These are phyloP conservation scores for Euphorbia lathyris DNA, from an alignment of 345 rosid genomes.

Conservation along the genomic window DNA sequence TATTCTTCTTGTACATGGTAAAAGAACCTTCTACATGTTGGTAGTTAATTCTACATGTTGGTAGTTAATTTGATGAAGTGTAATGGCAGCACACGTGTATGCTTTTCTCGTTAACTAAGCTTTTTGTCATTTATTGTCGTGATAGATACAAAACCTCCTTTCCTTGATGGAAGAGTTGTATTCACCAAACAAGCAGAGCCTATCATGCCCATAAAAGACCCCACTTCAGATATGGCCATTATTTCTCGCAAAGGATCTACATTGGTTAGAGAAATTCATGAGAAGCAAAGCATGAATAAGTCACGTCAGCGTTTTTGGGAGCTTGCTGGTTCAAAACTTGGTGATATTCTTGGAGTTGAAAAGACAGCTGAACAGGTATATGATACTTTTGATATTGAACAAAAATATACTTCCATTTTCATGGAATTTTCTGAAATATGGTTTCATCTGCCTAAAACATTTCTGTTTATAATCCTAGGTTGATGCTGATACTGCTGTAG, in stretches of 20 bases:
- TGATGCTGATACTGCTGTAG: slow-evolving; percentile 92
- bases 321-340: slow-evolving; percentile 96
- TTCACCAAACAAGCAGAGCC: slow-evolving; percentile 98
- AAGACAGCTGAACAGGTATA: slow-evolving; percentile 83
- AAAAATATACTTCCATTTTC: neutral
- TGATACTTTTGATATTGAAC: neutral
- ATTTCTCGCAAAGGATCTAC: slow-evolving; percentile 91
- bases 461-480: slow-evolving; percentile 40
- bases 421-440: neutral
- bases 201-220: slow-evolving; percentile 94
- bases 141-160: slow-evolving; percentile 94
- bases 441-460: slow-evolving; percentile 1
- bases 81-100: slow-evolving; percentile 86
- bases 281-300: slow-evolving; percentile 85
- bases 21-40: slow-evolving; percentile 26
- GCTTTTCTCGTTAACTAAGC: neutral
- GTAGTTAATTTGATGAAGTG: slow-evolving; percentile 8
- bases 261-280: slow-evolving; percentile 86
- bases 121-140: neutral
- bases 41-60: slow-evolving; percentile 12
- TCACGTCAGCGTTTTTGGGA: slow-evolving; percentile 33
- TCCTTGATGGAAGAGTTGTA: slow-evolving; percentile 95
- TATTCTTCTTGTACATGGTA: slow-evolving; percentile 94
- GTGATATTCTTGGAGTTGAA: slow-evolving; percentile 88
- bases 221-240: slow-evolving; percentile 98